Evolutionary conservation across 2,329 filamentous ascomycete species (phyloP).

Genomic region (Erysiphe pulchra): DNA sequence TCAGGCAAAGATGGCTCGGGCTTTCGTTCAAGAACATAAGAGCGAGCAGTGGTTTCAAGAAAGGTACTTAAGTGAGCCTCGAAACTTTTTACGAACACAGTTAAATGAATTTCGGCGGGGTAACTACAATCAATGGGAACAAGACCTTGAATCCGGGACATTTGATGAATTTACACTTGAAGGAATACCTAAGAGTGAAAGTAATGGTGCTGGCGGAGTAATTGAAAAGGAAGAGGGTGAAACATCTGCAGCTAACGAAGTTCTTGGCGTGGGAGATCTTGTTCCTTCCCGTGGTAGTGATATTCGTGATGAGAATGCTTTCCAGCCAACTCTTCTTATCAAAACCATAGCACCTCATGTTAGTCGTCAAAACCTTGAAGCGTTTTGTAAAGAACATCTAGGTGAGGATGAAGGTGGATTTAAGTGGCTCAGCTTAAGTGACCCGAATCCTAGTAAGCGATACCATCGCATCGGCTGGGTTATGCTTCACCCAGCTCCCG

Average conservation of each 20-base stretch:
- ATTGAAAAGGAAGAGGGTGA: conserved; percentile 93
- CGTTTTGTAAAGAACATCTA: conserved; percentile 81
- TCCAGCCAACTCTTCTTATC: conserved; percentile 81
- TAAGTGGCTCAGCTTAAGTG: conserved; percentile 85
- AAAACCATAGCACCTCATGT: conserved; percentile 96
- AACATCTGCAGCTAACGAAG: conserved; percentile 71
- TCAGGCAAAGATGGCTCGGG: conserved; percentile 56
- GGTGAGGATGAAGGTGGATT: conserved; percentile 80
- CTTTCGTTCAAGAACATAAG: conserved; percentile 80
- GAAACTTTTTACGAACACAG: conserved; percentile 46
- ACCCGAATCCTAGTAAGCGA: conserved; percentile 89
- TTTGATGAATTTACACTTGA: conserved; percentile 93
- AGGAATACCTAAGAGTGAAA: conserved; percentile 80
- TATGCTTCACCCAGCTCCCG: conserved; percentile 62
- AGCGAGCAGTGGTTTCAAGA: conserved; percentile 96
- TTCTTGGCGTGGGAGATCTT: conserved; percentile 74
- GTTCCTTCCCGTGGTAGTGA: conserved; percentile 66
- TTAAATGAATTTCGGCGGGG: conserved; percentile 58
- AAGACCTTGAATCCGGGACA: conserved; percentile 56
- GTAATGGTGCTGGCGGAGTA: conserved; percentile 60
- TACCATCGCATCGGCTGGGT: conserved; percentile 98
- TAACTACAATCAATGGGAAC: conserved; percentile 68
- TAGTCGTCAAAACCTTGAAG: conserved; percentile 75
- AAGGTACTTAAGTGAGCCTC: conserved; percentile 65
- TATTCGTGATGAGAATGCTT: conserved; percentile 65